Base-by-base conservation (phyloP, 768 basidiomycete genomes). In the Leccinum barrowsii region DNA sequence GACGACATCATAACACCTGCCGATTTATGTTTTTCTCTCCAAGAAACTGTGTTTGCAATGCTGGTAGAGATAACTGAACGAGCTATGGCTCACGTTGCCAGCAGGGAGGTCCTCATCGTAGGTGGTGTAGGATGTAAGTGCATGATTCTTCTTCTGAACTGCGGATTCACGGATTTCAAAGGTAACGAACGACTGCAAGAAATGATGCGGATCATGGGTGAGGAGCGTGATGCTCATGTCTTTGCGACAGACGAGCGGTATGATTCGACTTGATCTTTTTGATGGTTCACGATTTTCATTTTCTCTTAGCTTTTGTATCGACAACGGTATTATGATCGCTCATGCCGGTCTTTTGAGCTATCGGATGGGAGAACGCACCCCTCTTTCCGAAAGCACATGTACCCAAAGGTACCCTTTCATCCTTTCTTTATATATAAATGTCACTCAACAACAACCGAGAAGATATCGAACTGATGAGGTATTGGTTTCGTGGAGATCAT, bases 241-340 rank as follows among this genome's bases (percentile, higher is more conserved):
- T 98, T 97, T 70, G 94, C 95, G 5, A 98, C 92, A 1, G 96
- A 99, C 71, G 95, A 98, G 73, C 80, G 94, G 96, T 91, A 64
- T 54, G 81, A 62, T 7, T 35, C 42, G 11, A 51, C 13, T 42
- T 51, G 26, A 15, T 50, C 50, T 46, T 54, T 35, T 40, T 17
- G 35, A 34, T 15, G 15, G 10, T 28, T 50, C 50, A 54, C 57
- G 51, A 54, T 8, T 19, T 32, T n/a, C 8, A 32, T 51, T 19
- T 46, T 48, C 40, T 21, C n/a, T n/a, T 65, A 96, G 95, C 55
- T 98, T 96, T 74, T 98, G 97, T 74, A 98, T 99, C 59, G 97
- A 99, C 72, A 99, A 99, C 65, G 97, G 97, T 1, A 96, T 98
- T 65, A 99, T 99, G 97, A 98, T 99, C 55, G 96, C 97, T 2